Evolutionary conservation across 1,284 basidiomycete species (phyloP).

Genomic region (Sporisorium iseilematis-ciliati): DNA sequence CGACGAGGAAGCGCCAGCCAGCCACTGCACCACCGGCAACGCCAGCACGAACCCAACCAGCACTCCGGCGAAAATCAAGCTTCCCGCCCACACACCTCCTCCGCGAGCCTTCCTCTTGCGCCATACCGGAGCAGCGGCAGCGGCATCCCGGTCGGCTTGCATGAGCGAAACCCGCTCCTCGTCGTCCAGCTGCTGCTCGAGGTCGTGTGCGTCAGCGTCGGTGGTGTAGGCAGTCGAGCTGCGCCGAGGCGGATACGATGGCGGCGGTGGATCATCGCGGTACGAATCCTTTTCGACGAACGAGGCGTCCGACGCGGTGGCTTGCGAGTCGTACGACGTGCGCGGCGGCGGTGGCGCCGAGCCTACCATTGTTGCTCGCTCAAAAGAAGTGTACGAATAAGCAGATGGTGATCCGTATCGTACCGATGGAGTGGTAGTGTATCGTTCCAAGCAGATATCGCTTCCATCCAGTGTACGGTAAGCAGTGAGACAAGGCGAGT

Average conservation of each 20-base stretch:
- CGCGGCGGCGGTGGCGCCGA: slow-evolving; percentile 13
- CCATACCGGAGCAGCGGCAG: slow-evolving; percentile 6
- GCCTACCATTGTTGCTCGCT: slow-evolving; percentile 6
- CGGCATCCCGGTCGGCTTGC: slow-evolving; percentile 39
- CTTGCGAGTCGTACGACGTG: slow-evolving; percentile 48
- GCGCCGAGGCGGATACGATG: too few species aligned
- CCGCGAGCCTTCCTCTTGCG: not conserved
- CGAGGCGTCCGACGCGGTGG: slow-evolving; percentile 50
- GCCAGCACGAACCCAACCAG: slow-evolving; percentile 37
- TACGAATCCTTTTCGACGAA: slow-evolving; percentile 44
- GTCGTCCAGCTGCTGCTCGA: slow-evolving; percentile 38
- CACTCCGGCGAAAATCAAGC: slow-evolving; percentile 41
- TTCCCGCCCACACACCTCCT: slow-evolving; percentile 14
- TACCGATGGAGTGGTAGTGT: too few species aligned
- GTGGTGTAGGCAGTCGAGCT: too few species aligned
- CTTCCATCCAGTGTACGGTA: too few species aligned
- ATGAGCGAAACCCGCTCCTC: slow-evolving; percentile 58
- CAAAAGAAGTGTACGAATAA: not conserved
- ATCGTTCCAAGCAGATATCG: too few species aligned
- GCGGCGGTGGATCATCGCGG: too few species aligned
- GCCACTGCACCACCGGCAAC: slow-evolving; percentile 48
- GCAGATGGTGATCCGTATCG: too few species aligned
- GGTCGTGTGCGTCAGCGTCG: slow-evolving; percentile 8
- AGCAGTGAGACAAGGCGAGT: too few species aligned
- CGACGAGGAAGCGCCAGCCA: slow-evolving; percentile 10